Evolutionary conservation across 139 green algal species (phyloP), one percentile per base, ranked within the genome.

Genomic region (Pleodorina starrii): DNA sequence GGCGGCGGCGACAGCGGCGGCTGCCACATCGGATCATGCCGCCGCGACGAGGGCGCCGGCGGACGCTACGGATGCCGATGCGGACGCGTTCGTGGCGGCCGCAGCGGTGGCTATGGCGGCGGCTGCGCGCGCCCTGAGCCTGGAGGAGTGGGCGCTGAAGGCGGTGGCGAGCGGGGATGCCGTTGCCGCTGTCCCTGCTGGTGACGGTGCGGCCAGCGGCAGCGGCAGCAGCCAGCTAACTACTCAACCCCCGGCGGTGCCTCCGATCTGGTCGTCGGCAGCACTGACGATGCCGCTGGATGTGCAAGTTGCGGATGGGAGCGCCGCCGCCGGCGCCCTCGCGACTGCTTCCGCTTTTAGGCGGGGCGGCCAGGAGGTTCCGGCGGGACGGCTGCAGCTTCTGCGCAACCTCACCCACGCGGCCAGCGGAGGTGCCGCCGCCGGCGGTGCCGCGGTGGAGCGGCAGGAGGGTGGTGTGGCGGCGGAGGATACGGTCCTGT

Each of bases 61-160:
- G 25, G 68, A 21, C 27, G 5, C 11, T 5, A 27, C 35, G 16
- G 40, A n/a, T 3, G 10, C 16, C 38, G 75, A 44, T 5, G 54
- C 16, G 6, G 57, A 42, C 36, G 76, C 32, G 9, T 12, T 21
- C 1, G 21, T n/a, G 40, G 59, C 80, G 27, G 80, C 80, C 0
- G 80, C 59, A 42, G 81, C 63, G 0, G 81, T 48, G n/a, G 81
- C 81, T 4, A 17, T 76, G 60, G 42, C 80, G 42, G 63, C 59
- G 59, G 59, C 60, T 60, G 81, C 63, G 16, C 81, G 81, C 3
- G 81, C 81, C 1, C 21, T 87, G 29, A 87, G 81, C 81, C 32
- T 87, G n/a, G 81, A 78, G 63, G 81, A 87, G 32, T 87, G 81
- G 81, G 81, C 81, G 5, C 43, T 87, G 43, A 43, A 76, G 80